Base-by-base conservation (phyloP, 2,329 filamentous ascomycete species). In the Sclerotinia subarctica region DNA sequence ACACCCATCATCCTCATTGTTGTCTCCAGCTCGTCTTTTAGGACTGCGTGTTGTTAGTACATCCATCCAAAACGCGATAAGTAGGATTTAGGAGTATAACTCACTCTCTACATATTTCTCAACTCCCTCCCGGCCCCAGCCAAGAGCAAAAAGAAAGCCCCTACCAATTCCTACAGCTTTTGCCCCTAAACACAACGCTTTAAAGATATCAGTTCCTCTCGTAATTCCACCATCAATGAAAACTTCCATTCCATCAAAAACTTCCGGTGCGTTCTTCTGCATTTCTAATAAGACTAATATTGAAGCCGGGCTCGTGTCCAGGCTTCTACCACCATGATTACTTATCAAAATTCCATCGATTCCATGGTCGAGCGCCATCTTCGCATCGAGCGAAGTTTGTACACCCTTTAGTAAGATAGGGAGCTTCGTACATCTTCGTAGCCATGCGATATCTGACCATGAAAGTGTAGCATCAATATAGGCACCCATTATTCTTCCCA, bases 321-420 rank as follows among this genome's bases (percentile, higher is more conserved):
- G 74, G 64, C 78, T 82, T 51, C 90, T 78, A 0, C 90, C 90
- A 1, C 89, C 90, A 75, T 93, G 90, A 72, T 93, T 93, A 19
- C 83, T 86, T 1, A 92, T 80, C 1, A 92, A 83, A 59, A 93
- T 90, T 0, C 86, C 90, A 71, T 92, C 86, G 3, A 86, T 84
- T 0, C 87, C 88, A 17, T 82, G 74, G 64, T 89, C 82, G 47
- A 88, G 82, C 2, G 87, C 87, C 72, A 80, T 82, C 64, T 82
- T 80, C 19, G 89, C 89, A 76, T 93, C 90, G 52, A 81, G 80
- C 0, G 86, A 84, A 19, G 84, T 86, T 79, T 92, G 88, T n/a
- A 93, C 85, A 0, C 90, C 90, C 77, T 92, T 93, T 35, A 92
- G 60, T 71, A 88, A 79, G 81, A 92, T 72, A 74, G 87, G 80